Evolutionary conservation across 2,329 filamentous ascomycete genomes (phyloP), one percentile per base, ranked within the genome.

Genomic region (Aspergillus brunneoviolaceus): DNA sequence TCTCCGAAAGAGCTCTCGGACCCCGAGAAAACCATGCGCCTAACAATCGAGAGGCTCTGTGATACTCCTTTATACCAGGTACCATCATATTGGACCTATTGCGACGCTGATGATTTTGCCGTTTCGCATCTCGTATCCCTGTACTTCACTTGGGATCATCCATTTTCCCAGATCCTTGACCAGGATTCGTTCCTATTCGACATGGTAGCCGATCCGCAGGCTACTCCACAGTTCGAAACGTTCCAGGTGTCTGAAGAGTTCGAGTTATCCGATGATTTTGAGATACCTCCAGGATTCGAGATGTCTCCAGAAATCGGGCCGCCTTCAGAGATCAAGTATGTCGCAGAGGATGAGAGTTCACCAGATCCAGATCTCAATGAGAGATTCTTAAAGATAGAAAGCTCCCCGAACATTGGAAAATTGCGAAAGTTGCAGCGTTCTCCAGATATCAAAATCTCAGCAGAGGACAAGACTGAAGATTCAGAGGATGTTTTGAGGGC

Each of bases 131-230:
- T 97, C 31, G 85, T 96, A 69, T 92, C 92, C 70, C 89, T 96
- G 85, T 97, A 96, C 77, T 96, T 96, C 77, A 91, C 87, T 70
- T 96, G 93, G 89, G 92, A 96, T 73, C 96, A 96, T 74, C 88
- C 91, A 31, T 96, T 92, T 76, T 96, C 89, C 70, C 87, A 83
- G 45, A 80, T 95, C 25, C 92, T 97, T 72, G 91, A 90, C 69
- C 84, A 87, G 55, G 89, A 94, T 67, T 91, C 93, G 67, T 77
- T 88, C 50, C 82, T 84, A 39, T 90, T 91, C 3, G 68, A 75
- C 54, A 76, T 77, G 74, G 61, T 35, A 16, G 58, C 60, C 7
- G 63, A 62, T 5, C 39, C 39, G 6, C 14, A 45, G 16, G 39
- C 39, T 45, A 45, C 16, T 9, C 16, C 39, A 19, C 39, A 45